Percentiles rank a stretch among this genome's conserved stretches.
These are phyloP conservation scores for Cordyceps farinosa DNA, from an alignment of 2,329 filamentous ascomycete species.

Conservation along the genomic window DNA sequence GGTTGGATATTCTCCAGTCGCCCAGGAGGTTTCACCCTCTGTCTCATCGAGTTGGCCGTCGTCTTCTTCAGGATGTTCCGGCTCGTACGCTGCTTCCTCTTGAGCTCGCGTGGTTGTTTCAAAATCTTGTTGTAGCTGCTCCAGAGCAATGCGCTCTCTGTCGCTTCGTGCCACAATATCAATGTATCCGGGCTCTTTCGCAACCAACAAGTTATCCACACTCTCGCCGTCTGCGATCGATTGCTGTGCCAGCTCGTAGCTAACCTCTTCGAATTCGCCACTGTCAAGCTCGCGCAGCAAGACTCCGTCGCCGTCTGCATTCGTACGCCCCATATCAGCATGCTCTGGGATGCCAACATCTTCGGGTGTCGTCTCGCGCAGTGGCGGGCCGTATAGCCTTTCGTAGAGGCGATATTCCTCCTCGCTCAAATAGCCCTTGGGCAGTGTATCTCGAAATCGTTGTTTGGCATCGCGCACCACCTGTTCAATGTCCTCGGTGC, in stretches of 20 bases:
- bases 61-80: slow-evolving; percentile 32
- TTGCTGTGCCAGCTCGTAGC: slow-evolving; percentile 34
- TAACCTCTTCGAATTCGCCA: slow-evolving; percentile 61
- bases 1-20: background rate
- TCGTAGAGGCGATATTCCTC: slow-evolving; percentile 75
- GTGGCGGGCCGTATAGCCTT: slow-evolving; percentile 73
- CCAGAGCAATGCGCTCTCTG: slow-evolving; percentile 53
- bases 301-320: slow-evolving; percentile 35
- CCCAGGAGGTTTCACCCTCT: slow-evolving; percentile 3
- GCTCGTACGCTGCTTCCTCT: slow-evolving; percentile 27
- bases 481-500: slow-evolving; percentile 48
- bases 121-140: slow-evolving; percentile 56
- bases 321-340: slow-evolving; percentile 33
- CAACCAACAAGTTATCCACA: slow-evolving; percentile 16
- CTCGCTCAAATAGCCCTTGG: slow-evolving; percentile 63
- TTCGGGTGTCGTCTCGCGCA: slow-evolving; percentile 57
- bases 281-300: slow-evolving; percentile 53
- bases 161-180: slow-evolving; percentile 49
- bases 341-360: slow-evolving; percentile 51
- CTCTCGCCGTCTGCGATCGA: slow-evolving; percentile 18
- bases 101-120: slow-evolving; percentile 41
- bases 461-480: slow-evolving; percentile 69
- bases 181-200: slow-evolving; percentile 38
- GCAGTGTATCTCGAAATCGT: slow-evolving; percentile 72
- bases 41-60: slow-evolving; percentile 24